Conservation (phyloP, 192 early-diverging fungal species). For the Haplosporangium gracile region DNA sequence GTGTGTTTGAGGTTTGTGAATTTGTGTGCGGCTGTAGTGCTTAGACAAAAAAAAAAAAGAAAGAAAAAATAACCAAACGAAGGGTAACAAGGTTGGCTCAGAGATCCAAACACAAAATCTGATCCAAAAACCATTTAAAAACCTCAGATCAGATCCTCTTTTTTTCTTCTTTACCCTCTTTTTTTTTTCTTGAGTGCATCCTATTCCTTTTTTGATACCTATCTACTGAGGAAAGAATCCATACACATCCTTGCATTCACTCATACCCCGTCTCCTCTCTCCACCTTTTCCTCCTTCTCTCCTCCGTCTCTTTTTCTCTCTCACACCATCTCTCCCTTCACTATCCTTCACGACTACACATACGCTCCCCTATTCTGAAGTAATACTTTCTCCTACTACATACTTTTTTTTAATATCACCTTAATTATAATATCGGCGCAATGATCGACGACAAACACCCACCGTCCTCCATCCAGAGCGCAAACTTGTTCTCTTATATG, state of each 20-base stretch:
- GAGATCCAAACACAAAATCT: neutral
- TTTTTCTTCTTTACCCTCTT: neutral
- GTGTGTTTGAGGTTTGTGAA: neutral
- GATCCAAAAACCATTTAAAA: neutral
- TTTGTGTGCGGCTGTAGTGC: neutral
- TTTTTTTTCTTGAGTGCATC: neutral
- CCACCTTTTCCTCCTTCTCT: neutral
- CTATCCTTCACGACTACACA: neutral
- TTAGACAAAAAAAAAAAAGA: neutral
- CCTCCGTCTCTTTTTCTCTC: neutral
- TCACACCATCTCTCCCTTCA: neutral
- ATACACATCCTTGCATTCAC: neutral
- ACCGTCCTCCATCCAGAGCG: constrained; percentile 32
- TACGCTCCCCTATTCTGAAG: neutral
- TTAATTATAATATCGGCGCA: neutral
- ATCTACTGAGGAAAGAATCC: neutral
- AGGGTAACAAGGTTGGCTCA: neutral
- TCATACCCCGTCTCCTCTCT: too few relatives aligned
- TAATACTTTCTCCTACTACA: neutral
- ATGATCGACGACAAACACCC: constrained; percentile 30
- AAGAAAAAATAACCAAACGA: neutral
- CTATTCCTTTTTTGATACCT: neutral
- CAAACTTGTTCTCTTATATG: constrained; percentile 38
- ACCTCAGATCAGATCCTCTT: neutral
- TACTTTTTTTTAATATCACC: neutral